Evolutionary conservation across 176 grass and related monocot genomes (phyloP).

Genomic region (Aegilops bicornis): DNA sequence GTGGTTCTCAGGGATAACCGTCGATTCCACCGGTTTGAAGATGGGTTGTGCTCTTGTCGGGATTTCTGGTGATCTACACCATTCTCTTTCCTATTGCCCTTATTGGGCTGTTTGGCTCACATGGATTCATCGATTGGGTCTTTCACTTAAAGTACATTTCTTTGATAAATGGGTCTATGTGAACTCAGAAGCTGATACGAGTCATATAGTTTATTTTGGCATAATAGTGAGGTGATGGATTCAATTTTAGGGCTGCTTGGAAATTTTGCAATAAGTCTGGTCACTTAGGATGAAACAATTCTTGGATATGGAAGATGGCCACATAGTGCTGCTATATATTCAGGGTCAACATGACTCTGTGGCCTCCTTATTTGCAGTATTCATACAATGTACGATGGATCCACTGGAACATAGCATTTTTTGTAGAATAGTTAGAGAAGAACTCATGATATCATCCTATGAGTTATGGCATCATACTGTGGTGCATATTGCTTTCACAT

Average conservation of each 20-base stretch:
- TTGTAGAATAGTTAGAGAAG: not conserved
- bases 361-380: not conserved
- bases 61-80: slow-evolving; percentile 75
- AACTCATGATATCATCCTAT: slow-evolving; percentile 26
- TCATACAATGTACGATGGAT: not conserved
- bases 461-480: not conserved
- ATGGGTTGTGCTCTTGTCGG: slow-evolving; percentile 74
- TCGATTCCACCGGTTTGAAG: slow-evolving; percentile 81
- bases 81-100: not conserved
- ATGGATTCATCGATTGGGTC: not conserved
- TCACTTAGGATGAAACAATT: slow-evolving; percentile 3
- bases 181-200: slow-evolving; percentile 6
- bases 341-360: not conserved
- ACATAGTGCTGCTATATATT: not conserved
- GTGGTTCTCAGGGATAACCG: slow-evolving; percentile 82
- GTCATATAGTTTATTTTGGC: slow-evolving; percentile 6
- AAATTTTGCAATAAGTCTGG: not conserved
- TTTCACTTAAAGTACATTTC: not conserved
- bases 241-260: not conserved
- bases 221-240: not conserved
- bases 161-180: not conserved
- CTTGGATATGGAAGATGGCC: not conserved
- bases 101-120: slow-evolving; percentile 3
- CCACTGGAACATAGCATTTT: not conserved
- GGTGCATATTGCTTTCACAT: slow-evolving; percentile 8